Conservation (phyloP, 2,329 filamentous ascomycete species). For the Tetracladium maxilliforme region DNA sequence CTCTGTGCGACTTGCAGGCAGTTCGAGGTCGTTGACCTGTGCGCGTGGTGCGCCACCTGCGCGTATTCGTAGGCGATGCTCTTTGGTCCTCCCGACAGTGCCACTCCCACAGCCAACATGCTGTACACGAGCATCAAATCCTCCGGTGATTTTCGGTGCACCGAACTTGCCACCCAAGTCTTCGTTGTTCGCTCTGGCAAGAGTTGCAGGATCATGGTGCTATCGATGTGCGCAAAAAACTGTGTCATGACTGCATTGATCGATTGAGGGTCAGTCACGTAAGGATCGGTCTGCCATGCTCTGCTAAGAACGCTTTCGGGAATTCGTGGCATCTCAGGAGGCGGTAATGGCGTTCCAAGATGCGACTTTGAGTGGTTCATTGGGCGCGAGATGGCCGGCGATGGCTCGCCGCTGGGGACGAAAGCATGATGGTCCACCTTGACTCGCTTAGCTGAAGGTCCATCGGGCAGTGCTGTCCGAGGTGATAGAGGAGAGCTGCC, state of each 20-base stretch:
- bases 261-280: constrained; percentile 28
- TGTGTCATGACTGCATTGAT: constrained; percentile 34
- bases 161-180: constrained; percentile 32
- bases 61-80: constrained; percentile 9
- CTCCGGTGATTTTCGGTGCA: constrained; percentile 28
- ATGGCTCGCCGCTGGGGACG: constrained; percentile 22
- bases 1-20: constrained; percentile 9
- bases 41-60: constrained; percentile 3
- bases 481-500: not conserved
- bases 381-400: too few species aligned
- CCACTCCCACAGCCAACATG: constrained; percentile 38
- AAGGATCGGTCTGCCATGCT: too few species aligned
- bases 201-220: constrained; percentile 35
- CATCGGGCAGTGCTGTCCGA: constrained; percentile 1
- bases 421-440: constrained; percentile 30
- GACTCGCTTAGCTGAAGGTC: constrained; percentile 25
- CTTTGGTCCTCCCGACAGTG: constrained; percentile 21
- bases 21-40: constrained; percentile 3
- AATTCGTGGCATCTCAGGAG: too few species aligned
- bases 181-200: constrained; percentile 38
- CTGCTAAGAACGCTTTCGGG: too few species aligned
- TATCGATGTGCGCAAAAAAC: constrained; percentile 43
- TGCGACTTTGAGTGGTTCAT: too few species aligned
- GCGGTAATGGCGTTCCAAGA: too few species aligned
- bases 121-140: constrained; percentile 47